Evolutionary conservation across 306 rosid genomes (phyloP).

Genomic region (Dryas octopetala): DNA sequence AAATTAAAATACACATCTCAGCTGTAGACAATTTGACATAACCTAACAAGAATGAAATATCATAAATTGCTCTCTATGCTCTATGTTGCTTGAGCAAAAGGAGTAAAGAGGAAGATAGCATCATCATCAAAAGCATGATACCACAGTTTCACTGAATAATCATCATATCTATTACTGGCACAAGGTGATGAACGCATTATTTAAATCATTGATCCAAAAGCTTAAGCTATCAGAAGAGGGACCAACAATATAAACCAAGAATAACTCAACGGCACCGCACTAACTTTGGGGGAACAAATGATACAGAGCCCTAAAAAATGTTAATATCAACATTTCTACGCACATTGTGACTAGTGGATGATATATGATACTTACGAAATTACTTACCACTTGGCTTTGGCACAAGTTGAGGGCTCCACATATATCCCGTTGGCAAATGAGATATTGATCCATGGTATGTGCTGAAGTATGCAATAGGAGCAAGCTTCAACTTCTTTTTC

Average conservation of each 20-base stretch:
- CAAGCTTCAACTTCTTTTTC: conserved; percentile 74
- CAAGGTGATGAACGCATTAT: neutral
- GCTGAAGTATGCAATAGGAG: conserved; percentile 96
- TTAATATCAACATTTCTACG: too few relatives aligned
- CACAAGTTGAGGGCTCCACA: conserved; percentile 98
- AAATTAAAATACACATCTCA: too few relatives aligned
- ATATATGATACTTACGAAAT: conserved; percentile 1
- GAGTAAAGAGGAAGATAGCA: neutral
- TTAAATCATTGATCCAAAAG: neutral
- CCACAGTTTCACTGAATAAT: neutral
- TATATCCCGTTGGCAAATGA: conserved; percentile 92
- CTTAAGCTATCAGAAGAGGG: too few relatives aligned
- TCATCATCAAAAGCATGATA: neutral
- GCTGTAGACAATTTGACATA: too few relatives aligned
- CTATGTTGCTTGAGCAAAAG: neutral
- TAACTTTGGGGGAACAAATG: too few relatives aligned
- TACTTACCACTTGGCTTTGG: conserved; percentile 85
- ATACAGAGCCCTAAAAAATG: too few relatives aligned
- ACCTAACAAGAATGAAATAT: too few relatives aligned
- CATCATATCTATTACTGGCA: neutral
- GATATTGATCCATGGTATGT: conserved; percentile 89
- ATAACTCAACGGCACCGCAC: too few relatives aligned
- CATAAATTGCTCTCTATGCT: neutral
- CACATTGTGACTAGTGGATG: neutral
- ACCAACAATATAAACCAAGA: too few relatives aligned